phyloP scores from a whole-genome alignment of 768 basidiomycete genomes.

The Termitomyces sp. region DNA sequence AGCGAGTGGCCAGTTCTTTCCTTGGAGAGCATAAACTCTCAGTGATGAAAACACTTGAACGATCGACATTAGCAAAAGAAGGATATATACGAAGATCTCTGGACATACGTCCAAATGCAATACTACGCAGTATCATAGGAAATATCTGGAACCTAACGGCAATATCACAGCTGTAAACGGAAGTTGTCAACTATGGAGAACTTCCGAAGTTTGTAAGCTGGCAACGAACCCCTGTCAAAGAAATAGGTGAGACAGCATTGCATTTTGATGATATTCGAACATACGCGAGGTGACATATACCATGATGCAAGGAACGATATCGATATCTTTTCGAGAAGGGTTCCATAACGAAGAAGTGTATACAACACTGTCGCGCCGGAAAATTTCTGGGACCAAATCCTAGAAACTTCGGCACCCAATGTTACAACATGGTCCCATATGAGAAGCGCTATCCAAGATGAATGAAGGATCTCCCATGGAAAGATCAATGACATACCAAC shows the following conservation, averaged over 20 bases:
- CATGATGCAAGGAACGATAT: conserved; percentile 28
- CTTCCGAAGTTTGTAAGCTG: background rate
- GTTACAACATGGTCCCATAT: conserved; percentile 27
- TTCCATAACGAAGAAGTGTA: conserved; percentile 24
- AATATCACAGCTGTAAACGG: conserved; percentile 21
- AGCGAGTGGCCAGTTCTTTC: conserved; percentile 20
- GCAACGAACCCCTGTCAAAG: conserved; percentile 3
- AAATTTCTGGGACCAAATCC: conserved; percentile 25
- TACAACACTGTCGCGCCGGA: conserved; percentile 25
- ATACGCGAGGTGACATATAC: conserved; percentile 26
- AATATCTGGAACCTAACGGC: conserved; percentile 28
- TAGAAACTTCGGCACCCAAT: conserved; percentile 21
- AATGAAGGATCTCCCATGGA: background rate
- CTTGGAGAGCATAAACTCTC: conserved; percentile 23
- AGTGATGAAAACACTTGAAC: conserved; percentile 25
- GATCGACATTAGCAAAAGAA: background rate
- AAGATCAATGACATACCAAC: conserved; percentile 15
- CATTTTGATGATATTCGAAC: conserved; percentile 1
- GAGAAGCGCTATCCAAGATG: conserved; percentile 20
- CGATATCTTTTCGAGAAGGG: conserved; percentile 24
- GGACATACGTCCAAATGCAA: conserved; percentile 19
- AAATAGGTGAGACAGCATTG: background rate
- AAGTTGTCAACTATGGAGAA: background rate
- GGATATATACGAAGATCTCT: background rate
- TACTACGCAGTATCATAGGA: conserved; percentile 24